These are phyloP conservation scores for Paramecium tetraurelia DNA, from an alignment of 73 alveolate species.

Conservation along the genomic window DNA sequence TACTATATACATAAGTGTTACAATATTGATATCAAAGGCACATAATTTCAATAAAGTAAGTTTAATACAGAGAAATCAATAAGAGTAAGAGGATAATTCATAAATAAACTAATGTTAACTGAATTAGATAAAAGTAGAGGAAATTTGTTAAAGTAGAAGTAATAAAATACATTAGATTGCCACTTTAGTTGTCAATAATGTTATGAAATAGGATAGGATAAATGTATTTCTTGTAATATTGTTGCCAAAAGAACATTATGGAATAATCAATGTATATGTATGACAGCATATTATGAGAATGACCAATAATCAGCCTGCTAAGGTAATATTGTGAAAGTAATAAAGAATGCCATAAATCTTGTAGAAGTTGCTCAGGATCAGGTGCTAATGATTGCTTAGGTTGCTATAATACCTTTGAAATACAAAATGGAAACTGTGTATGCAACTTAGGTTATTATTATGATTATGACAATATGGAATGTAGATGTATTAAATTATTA, in stretches of 20 bases:
- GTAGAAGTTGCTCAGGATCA: not conserved
- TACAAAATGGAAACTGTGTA: not conserved
- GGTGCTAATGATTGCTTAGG: not conserved
- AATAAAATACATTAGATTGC: not conserved
- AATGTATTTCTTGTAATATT: not conserved
- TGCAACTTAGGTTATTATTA: not conserved
- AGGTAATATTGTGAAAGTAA: not conserved
- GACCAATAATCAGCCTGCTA: not conserved
- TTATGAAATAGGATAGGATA: not conserved
- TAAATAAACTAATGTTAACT: not conserved
- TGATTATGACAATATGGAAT: not conserved
- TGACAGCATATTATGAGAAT: not conserved
- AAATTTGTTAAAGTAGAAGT: not conserved
- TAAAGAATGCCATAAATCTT: not conserved
- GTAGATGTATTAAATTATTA: not conserved
- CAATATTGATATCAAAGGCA: not conserved
- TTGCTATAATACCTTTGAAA: not conserved
- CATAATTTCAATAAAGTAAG: not conserved
- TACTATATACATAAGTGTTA: not conserved
- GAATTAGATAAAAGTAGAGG: not conserved
- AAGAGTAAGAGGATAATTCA: not conserved
- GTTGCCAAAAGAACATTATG: not conserved
- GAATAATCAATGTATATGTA: not conserved
- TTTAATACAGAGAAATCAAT: not conserved
- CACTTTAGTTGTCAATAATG: not conserved